phyloP scores from a whole-genome alignment of 208 protist species.

The Acanthamoeba sp. region DNA sequence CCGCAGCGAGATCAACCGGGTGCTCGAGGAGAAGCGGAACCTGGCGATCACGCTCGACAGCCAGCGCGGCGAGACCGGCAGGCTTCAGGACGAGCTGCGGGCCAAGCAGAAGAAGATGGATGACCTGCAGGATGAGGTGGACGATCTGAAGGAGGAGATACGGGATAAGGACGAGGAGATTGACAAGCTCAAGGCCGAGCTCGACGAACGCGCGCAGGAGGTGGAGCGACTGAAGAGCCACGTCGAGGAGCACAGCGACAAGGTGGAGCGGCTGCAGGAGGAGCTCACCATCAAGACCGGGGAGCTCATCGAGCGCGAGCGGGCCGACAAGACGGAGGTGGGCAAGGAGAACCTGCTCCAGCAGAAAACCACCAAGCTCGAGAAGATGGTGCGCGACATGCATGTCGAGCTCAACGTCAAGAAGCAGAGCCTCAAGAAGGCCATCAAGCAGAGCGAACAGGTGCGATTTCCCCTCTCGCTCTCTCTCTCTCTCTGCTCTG shows the following conservation, averaged over 20 bases:
- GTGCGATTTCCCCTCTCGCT: neutral
- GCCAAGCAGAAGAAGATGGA: constrained; percentile 51
- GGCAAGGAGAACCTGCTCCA: constrained; percentile 67
- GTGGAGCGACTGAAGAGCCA: neutral
- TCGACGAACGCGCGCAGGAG: constrained; percentile 11
- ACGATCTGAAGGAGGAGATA: constrained; percentile 42
- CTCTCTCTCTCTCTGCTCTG: neutral
- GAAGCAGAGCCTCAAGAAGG: constrained; percentile 70
- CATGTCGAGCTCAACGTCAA: constrained; percentile 73
- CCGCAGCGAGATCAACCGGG: constrained; percentile 19
- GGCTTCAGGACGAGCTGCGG: constrained; percentile 11
- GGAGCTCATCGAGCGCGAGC: constrained; percentile 60
- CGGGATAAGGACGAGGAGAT: constrained; percentile 32
- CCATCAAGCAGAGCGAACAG: constrained; percentile 67
- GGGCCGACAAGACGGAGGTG: constrained; percentile 55
- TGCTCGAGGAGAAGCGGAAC: constrained; percentile 59
- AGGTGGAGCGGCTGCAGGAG: constrained; percentile 14
- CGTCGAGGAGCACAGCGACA: constrained; percentile 62
- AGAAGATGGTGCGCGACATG: constrained; percentile 73
- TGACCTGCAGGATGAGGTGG: constrained; percentile 31
- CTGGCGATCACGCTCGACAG: constrained; percentile 21
- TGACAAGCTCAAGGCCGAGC: neutral
- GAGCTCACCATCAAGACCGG: constrained; percentile 49
- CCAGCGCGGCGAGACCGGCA: neutral
- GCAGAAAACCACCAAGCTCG: constrained; percentile 67